These are phyloP conservation scores for Aspergillus felis DNA, from an alignment of 2,329 filamentous ascomycete genomes.

Conservation along the genomic window DNA sequence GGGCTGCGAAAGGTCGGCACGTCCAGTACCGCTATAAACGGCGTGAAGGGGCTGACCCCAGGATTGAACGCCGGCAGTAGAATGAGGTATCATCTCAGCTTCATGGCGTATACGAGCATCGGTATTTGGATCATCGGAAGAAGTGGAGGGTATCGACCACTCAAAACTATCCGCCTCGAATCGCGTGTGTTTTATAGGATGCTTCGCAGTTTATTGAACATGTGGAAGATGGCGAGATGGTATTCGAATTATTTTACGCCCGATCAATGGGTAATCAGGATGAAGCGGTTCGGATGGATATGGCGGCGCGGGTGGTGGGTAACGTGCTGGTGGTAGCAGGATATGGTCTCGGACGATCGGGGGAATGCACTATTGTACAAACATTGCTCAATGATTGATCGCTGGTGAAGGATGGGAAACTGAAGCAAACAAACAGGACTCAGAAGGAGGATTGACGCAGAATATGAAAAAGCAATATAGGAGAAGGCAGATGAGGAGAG, in stretches of 20 bases:
- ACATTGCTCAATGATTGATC: background rate
- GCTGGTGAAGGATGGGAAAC: background rate
- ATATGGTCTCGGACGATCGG: background rate
- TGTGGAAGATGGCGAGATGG: background rate
- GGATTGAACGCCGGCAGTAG: conserved; percentile 37
- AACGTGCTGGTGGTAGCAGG: background rate
- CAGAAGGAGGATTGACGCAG: background rate
- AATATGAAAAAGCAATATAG: background rate
- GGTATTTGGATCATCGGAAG: conserved; percentile 21
- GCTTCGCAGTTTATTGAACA: background rate
- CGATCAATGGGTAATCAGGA: background rate
- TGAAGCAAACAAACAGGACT: background rate
- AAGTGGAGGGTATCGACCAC: background rate
- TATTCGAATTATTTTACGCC: background rate
- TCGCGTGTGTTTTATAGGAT: background rate
- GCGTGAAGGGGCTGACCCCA: conserved; percentile 34
- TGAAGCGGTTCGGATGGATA: background rate
- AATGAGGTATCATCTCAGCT: conserved; percentile 40
- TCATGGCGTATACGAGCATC: conserved; percentile 32
- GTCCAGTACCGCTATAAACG: conserved; percentile 27
- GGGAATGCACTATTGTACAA: background rate
- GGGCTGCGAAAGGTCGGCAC: conserved; percentile 23
- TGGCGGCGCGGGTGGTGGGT: background rate
- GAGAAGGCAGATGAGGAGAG: conserved; percentile 1
- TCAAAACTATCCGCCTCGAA: background rate